Conservation (phyloP, 1,139 yeast species). For the Kodamaea ohmeri region DNA sequence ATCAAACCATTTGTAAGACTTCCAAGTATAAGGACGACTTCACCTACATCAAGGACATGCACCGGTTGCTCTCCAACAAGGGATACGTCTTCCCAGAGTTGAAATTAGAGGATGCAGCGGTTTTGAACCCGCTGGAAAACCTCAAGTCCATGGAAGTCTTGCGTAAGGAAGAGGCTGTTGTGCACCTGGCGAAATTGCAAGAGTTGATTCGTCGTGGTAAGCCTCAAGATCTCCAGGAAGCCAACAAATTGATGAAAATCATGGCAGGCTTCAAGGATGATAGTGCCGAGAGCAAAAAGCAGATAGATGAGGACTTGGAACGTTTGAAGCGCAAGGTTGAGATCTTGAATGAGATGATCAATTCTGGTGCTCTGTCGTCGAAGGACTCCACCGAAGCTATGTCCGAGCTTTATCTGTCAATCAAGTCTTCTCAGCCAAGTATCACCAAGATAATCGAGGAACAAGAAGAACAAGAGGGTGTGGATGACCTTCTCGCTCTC, state of each 20-base stretch:
- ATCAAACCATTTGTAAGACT: conserved; percentile 89
- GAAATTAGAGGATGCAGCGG: conserved; percentile 88
- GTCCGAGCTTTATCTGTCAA: conserved; percentile 70
- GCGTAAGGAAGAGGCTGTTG: conserved; percentile 88
- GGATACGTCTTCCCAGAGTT: conserved; percentile 92
- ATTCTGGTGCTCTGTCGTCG: conserved; percentile 50
- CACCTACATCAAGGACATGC: conserved; percentile 94
- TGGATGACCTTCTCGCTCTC: conserved; percentile 54
- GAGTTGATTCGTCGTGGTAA: conserved; percentile 93
- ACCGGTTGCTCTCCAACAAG: conserved; percentile 79
- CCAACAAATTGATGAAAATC: conserved; percentile 92
- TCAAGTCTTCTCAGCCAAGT: conserved; percentile 85
- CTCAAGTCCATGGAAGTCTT: conserved; percentile 86
- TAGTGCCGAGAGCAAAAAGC: conserved; percentile 65
- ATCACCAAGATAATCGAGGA: conserved; percentile 79
- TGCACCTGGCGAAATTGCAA: conserved; percentile 92
- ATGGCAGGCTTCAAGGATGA: conserved; percentile 98
- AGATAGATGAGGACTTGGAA: conserved; percentile 80
- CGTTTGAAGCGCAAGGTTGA: conserved; percentile 87
- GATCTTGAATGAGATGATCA: conserved; percentile 83
- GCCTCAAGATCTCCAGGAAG: conserved; percentile 94
- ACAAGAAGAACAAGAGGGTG: conserved; percentile 39
- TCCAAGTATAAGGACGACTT: conserved; percentile 88
- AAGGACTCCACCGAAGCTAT: conserved; percentile 63
- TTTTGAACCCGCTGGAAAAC: conserved; percentile 86